phyloP scores from a whole-genome alignment of 2,329 filamentous ascomycete genomes.

The Didymella exigua region DNA sequence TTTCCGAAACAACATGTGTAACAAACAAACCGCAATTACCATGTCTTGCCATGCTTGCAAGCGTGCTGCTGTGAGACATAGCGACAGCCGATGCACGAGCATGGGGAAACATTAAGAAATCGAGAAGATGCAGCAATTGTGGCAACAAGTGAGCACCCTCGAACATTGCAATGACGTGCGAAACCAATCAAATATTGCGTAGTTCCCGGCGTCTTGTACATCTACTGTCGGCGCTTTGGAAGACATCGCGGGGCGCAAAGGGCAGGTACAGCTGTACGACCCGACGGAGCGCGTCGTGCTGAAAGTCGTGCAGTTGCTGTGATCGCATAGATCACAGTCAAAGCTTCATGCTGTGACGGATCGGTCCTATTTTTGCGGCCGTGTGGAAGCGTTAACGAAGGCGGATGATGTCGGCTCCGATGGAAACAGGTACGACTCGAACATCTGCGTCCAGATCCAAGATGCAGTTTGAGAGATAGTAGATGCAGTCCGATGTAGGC shows the following conservation, averaged over 20 bases:
- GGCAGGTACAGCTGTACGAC: background rate
- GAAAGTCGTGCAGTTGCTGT: background rate
- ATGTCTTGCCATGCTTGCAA: slow-evolving; percentile 15
- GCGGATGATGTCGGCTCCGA: slow-evolving; percentile 1
- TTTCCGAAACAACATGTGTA: slow-evolving; percentile 30
- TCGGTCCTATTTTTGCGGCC: background rate
- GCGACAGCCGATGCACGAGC: slow-evolving; percentile 24
- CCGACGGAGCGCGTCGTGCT: background rate
- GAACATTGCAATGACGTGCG: background rate
- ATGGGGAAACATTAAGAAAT: background rate
- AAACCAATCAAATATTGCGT: background rate
- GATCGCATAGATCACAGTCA: background rate
- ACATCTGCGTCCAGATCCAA: background rate
- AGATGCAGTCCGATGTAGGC: background rate
- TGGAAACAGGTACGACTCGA: background rate
- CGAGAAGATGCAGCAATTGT: background rate
- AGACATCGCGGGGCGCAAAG: background rate
- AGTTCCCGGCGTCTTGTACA: background rate
- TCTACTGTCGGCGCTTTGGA: background rate
- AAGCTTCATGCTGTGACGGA: background rate
- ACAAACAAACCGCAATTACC: slow-evolving; percentile 29
- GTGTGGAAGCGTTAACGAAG: background rate
- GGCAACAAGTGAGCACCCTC: background rate
- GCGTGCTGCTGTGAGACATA: slow-evolving; percentile 31
- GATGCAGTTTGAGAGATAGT: background rate